Evolutionary conservation across 768 basidiomycete species (phyloP).

Genomic region (Russula earlei): DNA sequence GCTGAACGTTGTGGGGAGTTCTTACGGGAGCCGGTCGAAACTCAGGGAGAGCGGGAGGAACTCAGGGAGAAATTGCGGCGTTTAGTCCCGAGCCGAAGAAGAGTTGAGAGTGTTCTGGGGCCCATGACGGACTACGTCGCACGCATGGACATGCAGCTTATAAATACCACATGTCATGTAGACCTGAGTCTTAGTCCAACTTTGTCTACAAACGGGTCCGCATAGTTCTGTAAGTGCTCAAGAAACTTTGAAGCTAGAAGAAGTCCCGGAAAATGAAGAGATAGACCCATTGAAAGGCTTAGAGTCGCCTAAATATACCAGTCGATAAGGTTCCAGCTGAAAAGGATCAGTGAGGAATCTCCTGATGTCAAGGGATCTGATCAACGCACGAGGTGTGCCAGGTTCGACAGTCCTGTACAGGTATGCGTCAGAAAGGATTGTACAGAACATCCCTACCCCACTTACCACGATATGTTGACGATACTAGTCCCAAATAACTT

Average conservation of each 20-base stretch:
- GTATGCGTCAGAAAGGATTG: background rate
- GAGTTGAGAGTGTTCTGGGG: slow-evolving; percentile 4
- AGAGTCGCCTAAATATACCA: slow-evolving; percentile 68
- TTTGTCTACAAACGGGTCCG: background rate
- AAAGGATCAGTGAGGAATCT: background rate
- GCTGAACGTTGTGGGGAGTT: slow-evolving; percentile 1
- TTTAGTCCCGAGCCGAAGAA: background rate
- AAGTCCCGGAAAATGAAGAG: slow-evolving; percentile 50
- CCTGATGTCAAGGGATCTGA: background rate
- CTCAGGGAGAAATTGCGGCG: background rate
- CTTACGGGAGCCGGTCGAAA: slow-evolving; percentile 5
- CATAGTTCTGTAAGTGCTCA: slow-evolving; percentile 14
- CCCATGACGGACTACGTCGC: no score
- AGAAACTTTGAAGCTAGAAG: slow-evolving; percentile 51
- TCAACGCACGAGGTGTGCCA: slow-evolving; percentile 42
- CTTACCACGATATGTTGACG: slow-evolving; percentile 59
- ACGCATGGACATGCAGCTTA: no score
- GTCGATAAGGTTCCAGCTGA: slow-evolving; percentile 61
- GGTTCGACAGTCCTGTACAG: slow-evolving; percentile 50
- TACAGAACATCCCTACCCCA: background rate
- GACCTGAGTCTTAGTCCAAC: no score
- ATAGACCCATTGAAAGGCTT: slow-evolving; percentile 59
- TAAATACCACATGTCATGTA: background rate
- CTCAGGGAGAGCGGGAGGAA: background rate
- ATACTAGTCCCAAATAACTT: slow-evolving; percentile 53